phyloP scores from a whole-genome alignment of 169 alveolate species.

The Cryptosporidium canis region DNA sequence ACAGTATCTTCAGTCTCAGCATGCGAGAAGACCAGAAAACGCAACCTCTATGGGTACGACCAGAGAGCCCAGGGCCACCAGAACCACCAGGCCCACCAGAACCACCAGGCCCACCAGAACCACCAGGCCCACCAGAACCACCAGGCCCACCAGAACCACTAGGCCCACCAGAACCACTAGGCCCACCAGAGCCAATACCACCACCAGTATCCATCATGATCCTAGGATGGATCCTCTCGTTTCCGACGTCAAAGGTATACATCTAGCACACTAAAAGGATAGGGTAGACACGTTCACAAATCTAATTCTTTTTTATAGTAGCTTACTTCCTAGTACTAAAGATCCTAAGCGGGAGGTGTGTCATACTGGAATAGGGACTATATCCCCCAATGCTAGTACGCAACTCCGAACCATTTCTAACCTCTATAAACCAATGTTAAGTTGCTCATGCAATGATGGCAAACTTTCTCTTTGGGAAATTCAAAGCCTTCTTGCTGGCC shows the following conservation, averaged over 20 bases:
- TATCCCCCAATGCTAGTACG: not conserved
- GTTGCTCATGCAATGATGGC: constrained; percentile 76
- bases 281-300: not conserved
- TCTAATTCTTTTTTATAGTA: constrained; percentile 20
- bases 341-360: not conserved
- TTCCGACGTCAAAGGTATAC: not conserved
- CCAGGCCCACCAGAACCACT: constrained; percentile 2
- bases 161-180: not conserved
- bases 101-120: constrained; percentile 10
- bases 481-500: constrained; percentile 80
- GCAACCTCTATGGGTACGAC: not conserved
- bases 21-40: constrained; percentile 22
- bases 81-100: not conserved
- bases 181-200: too few species aligned
- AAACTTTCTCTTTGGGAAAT: constrained; percentile 85
- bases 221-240: not conserved
- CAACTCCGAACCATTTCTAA: not conserved
- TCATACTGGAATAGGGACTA: not conserved
- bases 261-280: not conserved
- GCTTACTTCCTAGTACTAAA: constrained; percentile 29
- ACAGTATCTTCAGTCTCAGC: constrained; percentile 58
- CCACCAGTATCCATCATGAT: not conserved
- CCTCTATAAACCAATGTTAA: constrained; percentile 1
- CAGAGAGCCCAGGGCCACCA: not conserved
- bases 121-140: not conserved